These are phyloP conservation scores for Linnemannia hyalina DNA, from an alignment of 192 early-diverging fungal species.

Conservation along the genomic window DNA sequence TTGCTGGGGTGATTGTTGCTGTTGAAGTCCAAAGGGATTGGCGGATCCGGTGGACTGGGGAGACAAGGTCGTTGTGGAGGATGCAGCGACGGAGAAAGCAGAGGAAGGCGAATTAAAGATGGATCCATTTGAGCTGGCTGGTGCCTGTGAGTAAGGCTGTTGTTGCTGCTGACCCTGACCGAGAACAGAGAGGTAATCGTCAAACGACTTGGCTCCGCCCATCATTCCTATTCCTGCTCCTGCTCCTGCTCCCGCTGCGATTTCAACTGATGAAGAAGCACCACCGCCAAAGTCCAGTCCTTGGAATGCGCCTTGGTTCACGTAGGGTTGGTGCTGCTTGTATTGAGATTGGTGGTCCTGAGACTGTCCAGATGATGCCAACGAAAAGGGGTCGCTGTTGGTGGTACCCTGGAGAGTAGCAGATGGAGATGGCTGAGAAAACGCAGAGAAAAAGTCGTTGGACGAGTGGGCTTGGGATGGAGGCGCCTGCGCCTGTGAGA, in stretches of 20 bases:
- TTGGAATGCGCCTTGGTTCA: slow-evolving; percentile 15
- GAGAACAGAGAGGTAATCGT: slow-evolving; percentile 36
- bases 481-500: slow-evolving; percentile 6
- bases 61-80: slow-evolving; percentile 4
- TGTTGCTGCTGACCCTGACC: slow-evolving; percentile 15
- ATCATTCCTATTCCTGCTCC: not conserved
- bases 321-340: not conserved
- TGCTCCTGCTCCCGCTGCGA: not conserved
- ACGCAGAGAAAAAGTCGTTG: slow-evolving; percentile 27
- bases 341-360: not conserved
- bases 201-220: slow-evolving; percentile 43
- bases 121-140: not conserved
- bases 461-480: not conserved
- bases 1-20: slow-evolving; percentile 9
- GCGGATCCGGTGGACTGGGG: slow-evolving; percentile 18
- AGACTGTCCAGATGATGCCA: not conserved
- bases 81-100: slow-evolving; percentile 2
- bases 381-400: slow-evolving; percentile 30
- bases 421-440: slow-evolving; percentile 11
- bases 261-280: not conserved
- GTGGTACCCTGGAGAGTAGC: not conserved
- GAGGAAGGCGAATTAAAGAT: not conserved
- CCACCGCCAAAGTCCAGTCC: slow-evolving; percentile 19
- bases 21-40: slow-evolving; percentile 33
- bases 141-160: not conserved